These are phyloP conservation scores for Phellopilus nigrolimitatus DNA, from an alignment of 1,284 basidiomycete species.

Conservation along the genomic window DNA sequence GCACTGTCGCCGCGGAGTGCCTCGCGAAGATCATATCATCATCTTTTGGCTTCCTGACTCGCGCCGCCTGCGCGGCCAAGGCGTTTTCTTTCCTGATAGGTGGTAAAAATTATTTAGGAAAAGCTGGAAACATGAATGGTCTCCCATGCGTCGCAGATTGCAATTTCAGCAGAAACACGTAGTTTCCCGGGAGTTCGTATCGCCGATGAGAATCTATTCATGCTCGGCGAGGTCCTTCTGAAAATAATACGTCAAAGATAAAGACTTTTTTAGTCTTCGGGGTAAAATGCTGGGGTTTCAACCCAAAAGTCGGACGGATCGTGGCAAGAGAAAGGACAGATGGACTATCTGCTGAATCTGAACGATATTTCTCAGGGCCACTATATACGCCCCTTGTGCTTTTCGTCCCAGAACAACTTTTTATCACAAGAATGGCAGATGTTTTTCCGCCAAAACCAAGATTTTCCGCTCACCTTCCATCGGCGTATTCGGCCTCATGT, in stretches of 20 bases:
- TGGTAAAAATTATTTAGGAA: no score
- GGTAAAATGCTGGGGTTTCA: constrained; percentile 2
- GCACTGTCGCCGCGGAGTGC: background rate
- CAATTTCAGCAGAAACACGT: constrained; percentile 2
- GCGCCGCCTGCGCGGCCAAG: no score
- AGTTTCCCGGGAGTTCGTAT: constrained; percentile 21
- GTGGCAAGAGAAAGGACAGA: constrained; percentile 19
- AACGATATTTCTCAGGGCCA: constrained; percentile 1
- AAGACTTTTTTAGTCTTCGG: constrained; percentile 21
- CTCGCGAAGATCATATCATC: constrained; percentile 24
- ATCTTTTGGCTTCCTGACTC: constrained; percentile 20
- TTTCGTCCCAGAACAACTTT: constrained; percentile 19
- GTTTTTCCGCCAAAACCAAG: constrained; percentile 18
- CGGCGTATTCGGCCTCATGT: constrained; percentile 13
- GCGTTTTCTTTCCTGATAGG: no score
- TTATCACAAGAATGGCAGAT: constrained; percentile 18
- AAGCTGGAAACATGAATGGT: no score
- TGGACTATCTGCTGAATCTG: background rate
- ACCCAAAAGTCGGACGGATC: constrained; percentile 23
- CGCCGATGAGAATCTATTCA: constrained; percentile 24
- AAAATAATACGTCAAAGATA: constrained; percentile 16
- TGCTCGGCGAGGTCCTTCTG: constrained; percentile 11
- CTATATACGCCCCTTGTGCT: constrained; percentile 23
- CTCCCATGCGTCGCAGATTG: background rate
- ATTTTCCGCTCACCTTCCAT: constrained; percentile 24